Percentiles rank a stretch among this genome's conserved stretches.
Conservation (phyloP, 1,139 yeast species). For the Kodamaea alishanica region DNA sequence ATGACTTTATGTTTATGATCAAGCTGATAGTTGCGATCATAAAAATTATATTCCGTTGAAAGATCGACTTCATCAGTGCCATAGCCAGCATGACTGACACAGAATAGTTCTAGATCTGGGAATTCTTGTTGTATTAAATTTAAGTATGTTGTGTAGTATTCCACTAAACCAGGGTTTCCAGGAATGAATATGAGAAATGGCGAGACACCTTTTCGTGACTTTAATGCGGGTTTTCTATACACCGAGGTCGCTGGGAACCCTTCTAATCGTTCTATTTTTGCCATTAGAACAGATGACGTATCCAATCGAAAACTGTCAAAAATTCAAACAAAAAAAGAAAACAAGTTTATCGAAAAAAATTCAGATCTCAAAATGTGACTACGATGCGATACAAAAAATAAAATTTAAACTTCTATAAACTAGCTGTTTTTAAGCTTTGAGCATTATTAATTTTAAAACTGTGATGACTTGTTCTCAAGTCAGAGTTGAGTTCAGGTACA, state of each 20-base stretch:
- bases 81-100: conserved; percentile 56
- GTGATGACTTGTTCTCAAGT: conserved; percentile 8
- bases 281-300: conserved; percentile 1
- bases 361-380: too few relatives aligned
- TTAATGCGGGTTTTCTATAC: conserved; percentile 19
- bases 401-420: not conserved
- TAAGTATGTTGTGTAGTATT: conserved; percentile 52
- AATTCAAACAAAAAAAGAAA: too few relatives aligned
- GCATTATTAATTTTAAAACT: conserved; percentile 5
- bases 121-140: conserved; percentile 37
- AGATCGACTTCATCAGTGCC: conserved; percentile 20
- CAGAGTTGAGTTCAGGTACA: conserved; percentile 10
- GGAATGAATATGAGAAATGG: conserved; percentile 49
- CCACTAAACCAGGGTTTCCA: conserved; percentile 66
- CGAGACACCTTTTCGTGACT: conserved; percentile 1
- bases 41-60: conserved; percentile 17
- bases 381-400: not conserved
- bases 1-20: conserved; percentile 44
- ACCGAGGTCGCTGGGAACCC: conserved; percentile 26
- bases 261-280: conserved; percentile 1
- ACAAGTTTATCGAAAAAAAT: too few relatives aligned
- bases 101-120: conserved; percentile 48
- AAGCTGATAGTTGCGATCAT: conserved; percentile 48
- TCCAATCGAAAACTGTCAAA: not conserved
- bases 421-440: not conserved